Percentiles rank a stretch among this genome's conserved stretches.
phyloP scores from a whole-genome alignment of 306 rosid species.

The Echinosophora koreensis region DNA sequence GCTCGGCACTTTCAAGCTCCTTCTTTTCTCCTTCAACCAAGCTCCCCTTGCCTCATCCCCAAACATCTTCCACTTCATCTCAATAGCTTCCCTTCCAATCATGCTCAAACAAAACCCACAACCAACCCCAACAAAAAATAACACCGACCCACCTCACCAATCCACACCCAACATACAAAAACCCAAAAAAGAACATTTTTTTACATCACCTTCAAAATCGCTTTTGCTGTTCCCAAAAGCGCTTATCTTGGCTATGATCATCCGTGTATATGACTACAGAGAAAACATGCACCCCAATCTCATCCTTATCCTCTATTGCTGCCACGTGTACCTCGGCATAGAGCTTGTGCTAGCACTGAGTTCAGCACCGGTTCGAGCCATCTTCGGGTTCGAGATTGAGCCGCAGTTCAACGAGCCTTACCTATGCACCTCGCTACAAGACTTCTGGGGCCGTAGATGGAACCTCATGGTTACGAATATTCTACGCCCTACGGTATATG shows the following conservation, averaged over 20 bases:
- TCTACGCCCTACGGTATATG: slow-evolving; percentile 60
- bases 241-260: slow-evolving; percentile 44
- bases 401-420: slow-evolving; percentile 79
- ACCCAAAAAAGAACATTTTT: background rate
- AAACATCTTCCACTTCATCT: slow-evolving; percentile 61
- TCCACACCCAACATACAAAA: background rate
- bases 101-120: slow-evolving; percentile 46
- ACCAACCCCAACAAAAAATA: background rate
- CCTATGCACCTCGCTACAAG: slow-evolving; percentile 72
- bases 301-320: slow-evolving; percentile 51
- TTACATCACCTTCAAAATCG: background rate
- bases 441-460: slow-evolving; percentile 92
- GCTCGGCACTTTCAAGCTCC: slow-evolving; percentile 56
- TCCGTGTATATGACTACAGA: slow-evolving; percentile 48
- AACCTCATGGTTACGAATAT: slow-evolving; percentile 72
- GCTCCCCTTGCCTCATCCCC: slow-evolving; percentile 62
- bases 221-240: slow-evolving; percentile 42
- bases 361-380: slow-evolving; percentile 52
- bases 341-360: slow-evolving; percentile 56
- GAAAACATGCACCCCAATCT: slow-evolving; percentile 45
- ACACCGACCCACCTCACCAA: slow-evolving; percentile 29
- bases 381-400: slow-evolving; percentile 56
- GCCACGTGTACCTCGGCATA: slow-evolving; percentile 61
- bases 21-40: slow-evolving; percentile 57
- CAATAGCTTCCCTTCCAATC: slow-evolving; percentile 73